Percentiles rank a stretch among this genome's conserved stretches.
Conservation (phyloP, 2,329 filamentous ascomycete genomes). For the Clarireedia homoeocarpa region DNA sequence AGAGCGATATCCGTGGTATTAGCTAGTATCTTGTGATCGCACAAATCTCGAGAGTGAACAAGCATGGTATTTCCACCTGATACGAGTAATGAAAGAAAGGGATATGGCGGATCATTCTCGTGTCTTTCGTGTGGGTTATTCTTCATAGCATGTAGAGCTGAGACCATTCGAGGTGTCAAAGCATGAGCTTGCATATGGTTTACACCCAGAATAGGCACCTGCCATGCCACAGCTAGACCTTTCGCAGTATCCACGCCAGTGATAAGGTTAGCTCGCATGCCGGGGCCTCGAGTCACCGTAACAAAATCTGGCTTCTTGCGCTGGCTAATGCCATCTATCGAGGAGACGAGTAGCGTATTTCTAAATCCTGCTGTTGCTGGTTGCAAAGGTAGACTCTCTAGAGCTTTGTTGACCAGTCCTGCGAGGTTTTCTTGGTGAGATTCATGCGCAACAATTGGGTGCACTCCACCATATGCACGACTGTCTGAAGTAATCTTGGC, state of each 20-base stretch:
- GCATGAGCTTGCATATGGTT: slow-evolving; percentile 98
- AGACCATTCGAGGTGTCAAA: slow-evolving; percentile 72
- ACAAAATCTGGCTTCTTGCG: slow-evolving; percentile 67
- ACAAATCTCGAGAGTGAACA: slow-evolving; percentile 61
- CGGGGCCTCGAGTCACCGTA: slow-evolving; percentile 83
- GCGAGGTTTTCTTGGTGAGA: slow-evolving; percentile 70
- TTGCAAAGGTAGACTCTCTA: slow-evolving; percentile 40
- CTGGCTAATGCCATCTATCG: slow-evolving; percentile 16
- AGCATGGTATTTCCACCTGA: slow-evolving; percentile 91
- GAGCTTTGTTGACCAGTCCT: slow-evolving; percentile 56
- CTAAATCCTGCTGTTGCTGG: slow-evolving; percentile 13
- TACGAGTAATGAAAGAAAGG: slow-evolving; percentile 81
- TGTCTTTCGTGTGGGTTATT: background rate
- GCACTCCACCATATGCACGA: slow-evolving; percentile 65
- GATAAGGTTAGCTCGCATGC: slow-evolving; percentile 72
- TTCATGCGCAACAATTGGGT: slow-evolving; percentile 66
- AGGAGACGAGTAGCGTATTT: slow-evolving; percentile 11
- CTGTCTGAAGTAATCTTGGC: slow-evolving; percentile 77
- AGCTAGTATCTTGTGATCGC: slow-evolving; percentile 65
- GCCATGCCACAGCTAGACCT: slow-evolving; percentile 76
- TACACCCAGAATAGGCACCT: slow-evolving; percentile 73
- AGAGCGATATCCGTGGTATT: slow-evolving; percentile 74
- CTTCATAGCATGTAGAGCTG: slow-evolving; percentile 40
- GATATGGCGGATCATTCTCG: slow-evolving; percentile 50
- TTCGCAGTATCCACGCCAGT: slow-evolving; percentile 80